Conservation (phyloP, 257 asterid genomes). For the Linderniella brevidens region DNA sequence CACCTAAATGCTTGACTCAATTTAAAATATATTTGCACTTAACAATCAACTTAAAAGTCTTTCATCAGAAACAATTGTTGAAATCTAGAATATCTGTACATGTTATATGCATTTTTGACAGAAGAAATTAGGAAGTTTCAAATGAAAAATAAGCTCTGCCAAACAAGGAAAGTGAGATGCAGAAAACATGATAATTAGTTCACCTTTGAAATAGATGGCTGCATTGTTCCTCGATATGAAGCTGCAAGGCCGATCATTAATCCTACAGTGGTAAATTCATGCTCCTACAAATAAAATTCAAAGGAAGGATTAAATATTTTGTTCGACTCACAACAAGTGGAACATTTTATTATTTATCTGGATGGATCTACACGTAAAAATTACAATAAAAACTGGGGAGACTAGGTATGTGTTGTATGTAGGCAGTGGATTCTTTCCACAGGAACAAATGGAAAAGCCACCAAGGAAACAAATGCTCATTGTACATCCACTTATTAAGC, state of each 20-base stretch:
- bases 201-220: slow-evolving; percentile 95
- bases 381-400: no score
- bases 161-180: slow-evolving; percentile 1
- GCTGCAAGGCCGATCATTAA: slow-evolving; percentile 98
- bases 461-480: no score
- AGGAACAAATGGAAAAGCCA: no score
- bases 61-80: not conserved
- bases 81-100: no score
- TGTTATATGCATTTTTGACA: not conserved
- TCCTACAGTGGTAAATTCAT: slow-evolving; percentile 92
- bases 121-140: not conserved
- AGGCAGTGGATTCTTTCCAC: no score
- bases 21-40: not conserved
- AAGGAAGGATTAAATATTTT: not conserved
- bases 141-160: slow-evolving; percentile 3
- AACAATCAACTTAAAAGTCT: not conserved
- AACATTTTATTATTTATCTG: no score
- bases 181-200: slow-evolving; percentile 10
- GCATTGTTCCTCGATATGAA: slow-evolving; percentile 92
- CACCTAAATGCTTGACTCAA: no score
- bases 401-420: no score
- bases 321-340: no score
- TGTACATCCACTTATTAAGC: no score
- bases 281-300: slow-evolving; percentile 38
- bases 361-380: no score